A percentile compares a stretch with the other conserved stretches of the same genome.
Evolutionary conservation across 768 basidiomycete genomes (phyloP).

Genomic region (Tephrocybe sp.): DNA sequence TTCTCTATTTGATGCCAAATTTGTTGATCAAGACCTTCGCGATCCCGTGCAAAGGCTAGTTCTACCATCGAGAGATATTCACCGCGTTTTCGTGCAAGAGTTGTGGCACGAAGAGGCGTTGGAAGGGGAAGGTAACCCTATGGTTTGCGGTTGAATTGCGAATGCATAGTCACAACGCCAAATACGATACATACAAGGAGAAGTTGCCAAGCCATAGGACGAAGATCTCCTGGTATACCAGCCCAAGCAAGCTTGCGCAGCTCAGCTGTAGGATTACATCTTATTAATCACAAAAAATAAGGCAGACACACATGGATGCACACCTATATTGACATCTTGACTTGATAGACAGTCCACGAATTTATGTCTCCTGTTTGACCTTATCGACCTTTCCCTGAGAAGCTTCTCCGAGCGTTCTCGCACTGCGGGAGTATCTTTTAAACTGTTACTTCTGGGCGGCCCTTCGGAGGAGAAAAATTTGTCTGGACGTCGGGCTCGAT

Average conservation of each 20-base stretch:
- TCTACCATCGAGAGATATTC: constrained; percentile 92
- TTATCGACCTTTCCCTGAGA: constrained; percentile 73
- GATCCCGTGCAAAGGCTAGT: constrained; percentile 84
- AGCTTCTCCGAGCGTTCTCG: constrained; percentile 58
- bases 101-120: constrained; percentile 67
- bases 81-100: constrained; percentile 85
- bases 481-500: constrained; percentile 39
- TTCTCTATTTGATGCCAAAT: constrained; percentile 99
- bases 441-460: constrained; percentile 22
- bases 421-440: constrained; percentile 22
- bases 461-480: constrained; percentile 28
- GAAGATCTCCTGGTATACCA: constrained; percentile 84
- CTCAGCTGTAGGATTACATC: constrained; percentile 48
- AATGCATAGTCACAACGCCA: not conserved
- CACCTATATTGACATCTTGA: constrained; percentile 83
- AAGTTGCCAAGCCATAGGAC: constrained; percentile 93
- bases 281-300: not conserved
- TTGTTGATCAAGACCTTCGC: constrained; percentile 86
- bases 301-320: constrained; percentile 23
- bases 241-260: constrained; percentile 93
- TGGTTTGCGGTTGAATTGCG: constrained; percentile 3
- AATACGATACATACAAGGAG: constrained; percentile 65
- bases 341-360: constrained; percentile 77
- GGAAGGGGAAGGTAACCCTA: constrained; percentile 94
- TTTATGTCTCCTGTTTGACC: constrained; percentile 75